These are phyloP conservation scores for Lentinus polychrous DNA, from an alignment of 1,284 basidiomycete species.

Conservation along the genomic window DNA sequence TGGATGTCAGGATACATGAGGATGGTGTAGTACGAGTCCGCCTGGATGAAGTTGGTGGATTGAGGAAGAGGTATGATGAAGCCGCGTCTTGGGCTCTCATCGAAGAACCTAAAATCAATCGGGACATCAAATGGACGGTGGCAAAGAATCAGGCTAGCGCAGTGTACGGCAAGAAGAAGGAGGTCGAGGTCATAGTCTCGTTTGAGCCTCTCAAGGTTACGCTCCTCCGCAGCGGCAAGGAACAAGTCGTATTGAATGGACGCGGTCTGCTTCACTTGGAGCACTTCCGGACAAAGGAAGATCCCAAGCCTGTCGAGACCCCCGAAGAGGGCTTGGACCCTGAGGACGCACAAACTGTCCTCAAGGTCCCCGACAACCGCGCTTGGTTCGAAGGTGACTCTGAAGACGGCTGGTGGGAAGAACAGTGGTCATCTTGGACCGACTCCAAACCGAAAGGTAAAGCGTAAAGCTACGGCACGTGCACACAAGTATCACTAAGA, in stretches of 20 bases:
- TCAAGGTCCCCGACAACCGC: slow-evolving; percentile 47
- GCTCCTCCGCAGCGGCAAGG: slow-evolving; percentile 66
- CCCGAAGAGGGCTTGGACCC: slow-evolving; percentile 33
- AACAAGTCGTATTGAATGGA: slow-evolving; percentile 88
- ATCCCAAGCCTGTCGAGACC: slow-evolving; percentile 26
- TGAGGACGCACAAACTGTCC: slow-evolving; percentile 46
- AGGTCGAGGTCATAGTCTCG: slow-evolving; percentile 56
- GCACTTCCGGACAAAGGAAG: slow-evolving; percentile 79
- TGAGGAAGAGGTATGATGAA: slow-evolving; percentile 83
- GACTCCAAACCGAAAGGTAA: slow-evolving; percentile 94
- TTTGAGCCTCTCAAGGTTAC: slow-evolving; percentile 73
- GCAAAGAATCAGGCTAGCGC: slow-evolving; percentile 57
- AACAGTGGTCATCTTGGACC: slow-evolving; percentile 79
- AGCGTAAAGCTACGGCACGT: too few relatives aligned
- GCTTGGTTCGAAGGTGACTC: slow-evolving; percentile 85
- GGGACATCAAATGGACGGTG: slow-evolving; percentile 52
- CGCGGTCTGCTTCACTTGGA: slow-evolving; percentile 94
- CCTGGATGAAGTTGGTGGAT: slow-evolving; percentile 78
- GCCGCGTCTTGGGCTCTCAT: slow-evolving; percentile 82
- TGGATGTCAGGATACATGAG: slow-evolving; percentile 76
- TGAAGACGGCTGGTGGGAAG: slow-evolving; percentile 86
- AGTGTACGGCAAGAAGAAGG: slow-evolving; percentile 47
- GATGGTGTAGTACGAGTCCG: slow-evolving; percentile 81
- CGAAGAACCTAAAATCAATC: slow-evolving; percentile 55
- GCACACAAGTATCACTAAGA: neutral